Evolutionary conservation across 441 rosid genomes (phyloP), one percentile per base, ranked within the genome.

Genomic region (Gossypium armourianum): DNA sequence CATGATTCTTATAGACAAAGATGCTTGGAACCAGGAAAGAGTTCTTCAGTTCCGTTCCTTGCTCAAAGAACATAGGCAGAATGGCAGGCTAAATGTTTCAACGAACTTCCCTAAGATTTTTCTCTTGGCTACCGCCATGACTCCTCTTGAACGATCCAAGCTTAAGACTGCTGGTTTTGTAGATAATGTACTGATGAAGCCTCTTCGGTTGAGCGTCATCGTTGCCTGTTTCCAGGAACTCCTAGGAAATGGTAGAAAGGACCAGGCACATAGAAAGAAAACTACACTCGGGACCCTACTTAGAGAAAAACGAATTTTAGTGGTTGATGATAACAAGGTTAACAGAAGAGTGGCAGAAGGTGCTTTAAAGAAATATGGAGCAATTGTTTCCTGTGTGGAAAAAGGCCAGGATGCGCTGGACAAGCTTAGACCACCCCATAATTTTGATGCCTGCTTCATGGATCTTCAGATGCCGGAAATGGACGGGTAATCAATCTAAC

Each of bases 401-500:
- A 86, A 93, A 63, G 98, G 97, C 72, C 87, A 76, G 71, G 83
- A 82, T 76, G 91, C 97, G 20, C 54, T 93, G 54, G 78, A 72
- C 70, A 78, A 77, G 85, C 97, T 94, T 66, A 80, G 78, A 63
- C 98, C 92, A 19, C 96, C 97, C 32, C 98, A 93, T 74, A 72
- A 72, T 32, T 91, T 93, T 24, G 89, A 90, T 72, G 96, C 96
- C 54, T 93, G 98, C 84, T 90, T 93, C 81, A 93, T 93, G 97
- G 98, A 93, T 78, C 83, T 89, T 77, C 95, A 91, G 71, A 93
- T 93, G 98, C 98, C 98, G n/a, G 98, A 88, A 82, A 87, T 91
- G 90, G 96, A 94, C 29, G 98, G 97, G 98, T 94, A 86, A 75
- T 65, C 20, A 69, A 26, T 77, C 47, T 13, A 32, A 15, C 55